Base-by-base conservation (phyloP, 2,329 filamentous ascomycete species). In the Xylaria sp. region DNA sequence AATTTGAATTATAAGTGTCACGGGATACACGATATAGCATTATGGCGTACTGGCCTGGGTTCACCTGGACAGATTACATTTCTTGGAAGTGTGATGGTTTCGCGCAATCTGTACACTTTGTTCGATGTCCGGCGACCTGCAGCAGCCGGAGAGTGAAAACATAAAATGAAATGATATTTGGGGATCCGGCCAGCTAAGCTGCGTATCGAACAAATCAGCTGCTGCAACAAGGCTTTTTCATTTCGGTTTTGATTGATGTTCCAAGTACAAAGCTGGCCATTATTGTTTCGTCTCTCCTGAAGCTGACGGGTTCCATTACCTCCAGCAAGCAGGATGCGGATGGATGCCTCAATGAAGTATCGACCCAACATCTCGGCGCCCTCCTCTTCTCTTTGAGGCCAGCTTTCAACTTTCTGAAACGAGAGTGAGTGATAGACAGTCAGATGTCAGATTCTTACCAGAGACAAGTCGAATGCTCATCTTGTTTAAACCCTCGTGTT, bases 51-150 rank as follows among this genome's bases (percentile, higher is more conserved):
- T n/a, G 25, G 42, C 35, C 49, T 42, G 23, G 40, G 21, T 23
- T n/a, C 17, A 54, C 53, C 3, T 40, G 57, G 57, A 64, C 61
- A 64, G 52, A 57, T 61, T 50, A 25, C 57, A 60, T n/a, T 57
- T 61, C n/a, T n/a, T n/a, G n/a, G n/a, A n/a, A n/a, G n/a, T n/a
- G n/a, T n/a, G n/a, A n/a, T n/a, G n/a, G n/a, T n/a, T n/a, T n/a
- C n/a, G n/a, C n/a, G n/a, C n/a, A n/a, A n/a, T n/a, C n/a, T n/a
- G n/a, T n/a, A n/a, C n/a, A n/a, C n/a, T n/a, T n/a, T n/a, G n/a
- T n/a, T n/a, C n/a, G n/a, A n/a, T n/a, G n/a, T n/a, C n/a, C n/a
- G n/a, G n/a, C n/a, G n/a, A n/a, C n/a, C n/a, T n/a, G n/a, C n/a
- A n/a, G n/a, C n/a, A n/a, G n/a, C n/a, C n/a, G n/a, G n/a, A n/a